Conservation (phyloP, 768 basidiomycete genomes). For the Mycena filopes region DNA sequence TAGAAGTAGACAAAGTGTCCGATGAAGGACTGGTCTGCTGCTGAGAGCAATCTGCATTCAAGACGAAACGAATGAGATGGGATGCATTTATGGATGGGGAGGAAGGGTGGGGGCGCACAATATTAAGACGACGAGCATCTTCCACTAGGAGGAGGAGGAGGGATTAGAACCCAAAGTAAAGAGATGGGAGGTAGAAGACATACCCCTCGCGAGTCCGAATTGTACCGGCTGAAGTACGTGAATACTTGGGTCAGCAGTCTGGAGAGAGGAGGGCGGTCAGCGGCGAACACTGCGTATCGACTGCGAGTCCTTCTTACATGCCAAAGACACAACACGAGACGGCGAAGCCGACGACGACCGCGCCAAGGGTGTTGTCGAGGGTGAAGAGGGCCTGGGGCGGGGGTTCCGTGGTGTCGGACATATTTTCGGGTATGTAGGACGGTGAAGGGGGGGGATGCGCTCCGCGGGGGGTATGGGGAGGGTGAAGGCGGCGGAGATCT, state of each 20-base stretch:
- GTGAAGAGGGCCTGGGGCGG: constrained; percentile 23
- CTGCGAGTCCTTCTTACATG: constrained; percentile 37
- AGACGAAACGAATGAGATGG: not conserved
- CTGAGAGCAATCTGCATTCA: constrained; percentile 63
- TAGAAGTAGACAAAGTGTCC: constrained; percentile 69
- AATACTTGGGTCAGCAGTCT: constrained; percentile 61
- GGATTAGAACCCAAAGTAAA: not conserved
- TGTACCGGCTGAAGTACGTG: constrained; percentile 66
- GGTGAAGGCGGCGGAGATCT: too few relatives aligned
- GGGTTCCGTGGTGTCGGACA: not conserved
- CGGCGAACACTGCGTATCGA: not conserved
- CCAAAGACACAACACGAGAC: constrained; percentile 65
- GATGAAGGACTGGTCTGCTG: constrained; percentile 65
- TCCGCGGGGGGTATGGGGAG: too few relatives aligned
- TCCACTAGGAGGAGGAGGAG: constrained; percentile 6
- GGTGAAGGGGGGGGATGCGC: too few relatives aligned
- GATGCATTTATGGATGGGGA: not conserved
- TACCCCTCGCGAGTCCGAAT: constrained; percentile 49
- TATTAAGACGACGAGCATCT: constrained; percentile 43
- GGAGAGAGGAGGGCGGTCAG: not conserved
- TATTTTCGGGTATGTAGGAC: not conserved
- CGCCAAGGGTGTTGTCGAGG: constrained; percentile 66
- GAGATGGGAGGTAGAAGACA: not conserved
- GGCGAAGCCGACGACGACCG: constrained; percentile 68
- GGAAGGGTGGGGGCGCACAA: constrained; percentile 39